Percentiles rank a stretch among this genome's conserved stretches.
Evolutionary conservation across 768 basidiomycete species (phyloP).

Genomic region (Podaxis mareebaensis): DNA sequence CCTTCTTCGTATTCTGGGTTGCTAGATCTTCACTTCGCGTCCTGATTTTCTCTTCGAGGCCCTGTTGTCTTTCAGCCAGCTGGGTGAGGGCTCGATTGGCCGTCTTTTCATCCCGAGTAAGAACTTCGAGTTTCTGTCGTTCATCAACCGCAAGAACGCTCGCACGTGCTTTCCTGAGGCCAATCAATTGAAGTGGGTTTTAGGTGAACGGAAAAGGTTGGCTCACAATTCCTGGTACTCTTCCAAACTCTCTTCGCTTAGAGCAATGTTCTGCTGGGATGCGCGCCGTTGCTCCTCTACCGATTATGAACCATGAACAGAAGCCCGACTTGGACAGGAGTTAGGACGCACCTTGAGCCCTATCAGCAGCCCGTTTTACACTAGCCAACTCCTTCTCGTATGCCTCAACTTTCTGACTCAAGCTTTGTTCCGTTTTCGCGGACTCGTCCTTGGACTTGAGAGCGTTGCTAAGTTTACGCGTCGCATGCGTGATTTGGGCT

Average conservation of each 20-base stretch:
- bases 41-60: conserved; percentile 56
- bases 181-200: background rate
- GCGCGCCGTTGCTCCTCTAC: conserved; percentile 74
- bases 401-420: conserved; percentile 49
- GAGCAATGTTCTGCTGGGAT: conserved; percentile 71
- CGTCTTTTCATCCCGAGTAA: conserved; percentile 83
- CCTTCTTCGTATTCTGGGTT: conserved; percentile 48
- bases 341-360: conserved; percentile 63
- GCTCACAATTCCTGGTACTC: conserved; percentile 83
- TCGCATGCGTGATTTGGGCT: conserved; percentile 85
- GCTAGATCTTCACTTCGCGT: conserved; percentile 57
- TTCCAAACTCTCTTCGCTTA: conserved; percentile 82
- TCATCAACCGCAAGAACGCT: conserved; percentile 82
- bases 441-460: conserved; percentile 63
- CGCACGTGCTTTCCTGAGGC: conserved; percentile 71
- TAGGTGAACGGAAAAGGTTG: background rate
- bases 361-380: conserved; percentile 69
- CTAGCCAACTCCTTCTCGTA: conserved; percentile 66
- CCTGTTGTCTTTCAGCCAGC: conserved; percentile 68
- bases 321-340: background rate
- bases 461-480: conserved; percentile 76
- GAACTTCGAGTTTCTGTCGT: conserved; percentile 80
- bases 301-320: background rate
- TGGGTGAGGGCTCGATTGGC: conserved; percentile 61
- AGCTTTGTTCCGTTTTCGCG: conserved; percentile 46